Evolutionary conservation across 768 basidiomycete genomes (phyloP).

Genomic region (Lactarius akahatsu): DNA sequence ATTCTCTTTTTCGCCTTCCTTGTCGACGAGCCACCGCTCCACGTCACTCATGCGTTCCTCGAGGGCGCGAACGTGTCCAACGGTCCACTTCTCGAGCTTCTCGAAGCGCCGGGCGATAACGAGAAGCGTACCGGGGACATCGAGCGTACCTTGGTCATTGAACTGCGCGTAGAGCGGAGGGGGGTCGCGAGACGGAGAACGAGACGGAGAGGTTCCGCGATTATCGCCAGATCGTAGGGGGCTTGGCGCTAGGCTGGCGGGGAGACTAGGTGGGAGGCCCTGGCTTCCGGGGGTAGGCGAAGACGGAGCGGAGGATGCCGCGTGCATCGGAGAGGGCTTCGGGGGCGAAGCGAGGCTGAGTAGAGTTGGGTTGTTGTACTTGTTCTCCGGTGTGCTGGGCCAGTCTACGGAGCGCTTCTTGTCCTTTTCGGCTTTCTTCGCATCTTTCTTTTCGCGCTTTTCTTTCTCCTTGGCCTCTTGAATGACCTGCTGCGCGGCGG

Average conservation of each 20-base stretch:
- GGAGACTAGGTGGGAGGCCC: slow-evolving; percentile 43
- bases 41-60: slow-evolving; percentile 91
- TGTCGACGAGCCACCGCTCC: slow-evolving; percentile 86
- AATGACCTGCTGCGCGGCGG: slow-evolving; percentile 82
- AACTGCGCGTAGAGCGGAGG: slow-evolving; percentile 80
- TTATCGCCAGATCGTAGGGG: slow-evolving; percentile 54
- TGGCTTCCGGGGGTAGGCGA: slow-evolving; percentile 66
- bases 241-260: slow-evolving; percentile 61
- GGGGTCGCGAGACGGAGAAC: slow-evolving; percentile 54
- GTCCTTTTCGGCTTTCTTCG: slow-evolving; percentile 47
- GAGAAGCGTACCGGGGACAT: slow-evolving; percentile 71
- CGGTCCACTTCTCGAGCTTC: slow-evolving; percentile 88
- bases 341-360: slow-evolving; percentile 54
- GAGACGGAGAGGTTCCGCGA: slow-evolving; percentile 47
- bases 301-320: slow-evolving; percentile 53
- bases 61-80: slow-evolving; percentile 83
- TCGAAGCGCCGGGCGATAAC: slow-evolving; percentile 79
- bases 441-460: slow-evolving; percentile 44
- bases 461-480: slow-evolving; percentile 68
- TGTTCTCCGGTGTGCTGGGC: slow-evolving; percentile 53
- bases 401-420: slow-evolving; percentile 42
- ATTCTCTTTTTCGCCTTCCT: slow-evolving; percentile 38
- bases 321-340: slow-evolving; percentile 45
- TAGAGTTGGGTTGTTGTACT: slow-evolving; percentile 57
- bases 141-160: slow-evolving; percentile 65